Conservation (phyloP, 352 stramenopile genomes). For the Phytopythium kandeliae region DNA sequence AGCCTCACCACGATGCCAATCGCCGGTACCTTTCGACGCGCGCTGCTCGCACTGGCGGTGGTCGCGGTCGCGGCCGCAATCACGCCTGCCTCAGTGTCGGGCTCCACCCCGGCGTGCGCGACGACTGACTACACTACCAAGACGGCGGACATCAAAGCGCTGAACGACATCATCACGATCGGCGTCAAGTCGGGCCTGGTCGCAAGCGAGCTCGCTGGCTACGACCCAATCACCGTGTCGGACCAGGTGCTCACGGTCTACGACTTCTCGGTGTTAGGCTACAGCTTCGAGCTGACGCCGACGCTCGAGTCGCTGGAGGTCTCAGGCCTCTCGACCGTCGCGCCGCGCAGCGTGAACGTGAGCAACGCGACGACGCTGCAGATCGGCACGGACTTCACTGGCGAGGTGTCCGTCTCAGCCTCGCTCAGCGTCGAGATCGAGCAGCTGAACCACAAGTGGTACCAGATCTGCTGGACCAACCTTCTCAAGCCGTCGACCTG, state of each 20-base stretch:
- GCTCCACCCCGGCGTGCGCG: slow-evolving; percentile 21
- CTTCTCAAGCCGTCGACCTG: slow-evolving; percentile 41
- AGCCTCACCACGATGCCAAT: not conserved
- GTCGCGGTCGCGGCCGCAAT: slow-evolving; percentile 8
- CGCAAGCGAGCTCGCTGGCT: slow-evolving; percentile 7
- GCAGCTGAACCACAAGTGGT: slow-evolving; percentile 57
- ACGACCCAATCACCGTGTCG: slow-evolving; percentile 19
- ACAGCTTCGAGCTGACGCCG: slow-evolving; percentile 23
- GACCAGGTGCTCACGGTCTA: slow-evolving; percentile 19
- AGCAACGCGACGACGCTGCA: slow-evolving; percentile 24
- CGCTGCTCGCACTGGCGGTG: slow-evolving; percentile 4
- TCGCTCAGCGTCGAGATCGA: slow-evolving; percentile 37
- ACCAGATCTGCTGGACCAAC: slow-evolving; percentile 54
- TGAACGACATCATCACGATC: slow-evolving; percentile 40
- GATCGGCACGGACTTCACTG: slow-evolving; percentile 38
- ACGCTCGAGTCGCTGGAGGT: slow-evolving; percentile 22
- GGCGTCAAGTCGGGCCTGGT: slow-evolving; percentile 20
- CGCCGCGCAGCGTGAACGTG: slow-evolving; percentile 34
- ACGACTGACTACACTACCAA: slow-evolving; percentile 41
- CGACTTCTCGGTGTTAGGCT: slow-evolving; percentile 20
- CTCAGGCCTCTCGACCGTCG: slow-evolving; percentile 11
- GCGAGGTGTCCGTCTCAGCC: no score
- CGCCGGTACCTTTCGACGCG: not conserved
- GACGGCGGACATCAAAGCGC: slow-evolving; percentile 31
- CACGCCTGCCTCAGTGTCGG: slow-evolving; percentile 13